Evolutionary conservation across 495 filamentous ascomycete species (phyloP).

Genomic region (Xanthoparmelia taractica): DNA sequence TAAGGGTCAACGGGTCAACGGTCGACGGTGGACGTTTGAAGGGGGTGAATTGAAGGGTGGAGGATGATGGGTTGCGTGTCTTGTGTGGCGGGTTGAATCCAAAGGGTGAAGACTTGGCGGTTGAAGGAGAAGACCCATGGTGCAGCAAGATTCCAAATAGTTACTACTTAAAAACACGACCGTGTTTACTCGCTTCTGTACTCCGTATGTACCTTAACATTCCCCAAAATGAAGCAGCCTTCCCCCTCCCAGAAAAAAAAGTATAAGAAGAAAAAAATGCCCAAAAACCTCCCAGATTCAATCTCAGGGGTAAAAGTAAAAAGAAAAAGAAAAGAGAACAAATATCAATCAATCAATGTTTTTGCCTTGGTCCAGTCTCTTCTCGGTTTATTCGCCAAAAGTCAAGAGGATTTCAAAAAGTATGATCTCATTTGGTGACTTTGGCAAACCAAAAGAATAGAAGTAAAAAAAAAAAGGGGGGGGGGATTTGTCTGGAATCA

Average conservation of each 20-base stretch:
- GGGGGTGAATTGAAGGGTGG: background rate
- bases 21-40: background rate
- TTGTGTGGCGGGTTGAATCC: no score
- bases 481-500: background rate
- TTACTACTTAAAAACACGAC: background rate
- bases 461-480: background rate
- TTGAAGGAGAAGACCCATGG: background rate
- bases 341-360: background rate
- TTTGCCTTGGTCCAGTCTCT: background rate
- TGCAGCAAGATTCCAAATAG: background rate
- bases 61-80: no score
- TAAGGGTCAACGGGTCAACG: background rate
- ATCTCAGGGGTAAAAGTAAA: background rate
- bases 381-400: background rate
- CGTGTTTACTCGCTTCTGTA: slow-evolving; percentile 2
- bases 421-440: background rate
- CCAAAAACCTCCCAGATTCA: background rate
- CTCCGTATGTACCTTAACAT: background rate
- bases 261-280: no score
- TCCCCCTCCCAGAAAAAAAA: no score
- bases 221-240: background rate
- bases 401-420: no score
- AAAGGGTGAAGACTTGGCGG: background rate
- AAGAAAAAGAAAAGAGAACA: no score
- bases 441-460: no score